Evolutionary conservation across 2,329 filamentous ascomycete species (phyloP), one percentile per base, ranked within the genome.

Genomic region (Penicillium psychrosexuale): DNA sequence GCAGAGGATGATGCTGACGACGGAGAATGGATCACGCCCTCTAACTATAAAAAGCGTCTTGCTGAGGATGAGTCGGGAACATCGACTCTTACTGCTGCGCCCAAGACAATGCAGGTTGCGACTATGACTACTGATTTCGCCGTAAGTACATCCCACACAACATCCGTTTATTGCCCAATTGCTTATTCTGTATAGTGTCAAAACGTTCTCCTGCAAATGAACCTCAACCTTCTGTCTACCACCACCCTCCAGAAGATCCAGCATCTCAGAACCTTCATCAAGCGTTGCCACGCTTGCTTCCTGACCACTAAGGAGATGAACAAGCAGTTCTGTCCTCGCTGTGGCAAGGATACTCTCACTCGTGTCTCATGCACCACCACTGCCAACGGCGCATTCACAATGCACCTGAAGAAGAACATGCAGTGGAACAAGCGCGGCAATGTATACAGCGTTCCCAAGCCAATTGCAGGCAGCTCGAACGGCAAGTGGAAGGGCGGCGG

Each of bases 361-460:
- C 85, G 93, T 59, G 89, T 92, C 0, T 88, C 88, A 24, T 97
- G 92, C 80, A 89, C 88, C 28, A 97, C 91, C 3, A 87, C 92
- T 66, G 79, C 85, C 27, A 82, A 85, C 47, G 94, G 94, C 48
- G 84, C 87, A 65, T 95, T 97, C 77, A 86, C 83, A 56, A 75
- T 99, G 56, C 90, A 97, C 70, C 79, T 99, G 56, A 96, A 96
- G 80, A 87, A 86, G 74, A 96, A 96, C 73, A 96, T 94, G 80
- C 91, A 97, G 76, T 96, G 88, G 87, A 97, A 96, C 75, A 96
- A 88, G 63, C 83, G 92, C 24, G 94, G 94, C 49, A 94, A 97
- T 73, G 84, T 90, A 36, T 99, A 88, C 78, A 95, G 91, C 71
- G 86, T 99, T 42, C 94, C 94, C 1, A 97, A 97, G 77, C 90